phyloP scores from a whole-genome alignment of 345 rosid genomes.

The Salix koriyanagi region DNA sequence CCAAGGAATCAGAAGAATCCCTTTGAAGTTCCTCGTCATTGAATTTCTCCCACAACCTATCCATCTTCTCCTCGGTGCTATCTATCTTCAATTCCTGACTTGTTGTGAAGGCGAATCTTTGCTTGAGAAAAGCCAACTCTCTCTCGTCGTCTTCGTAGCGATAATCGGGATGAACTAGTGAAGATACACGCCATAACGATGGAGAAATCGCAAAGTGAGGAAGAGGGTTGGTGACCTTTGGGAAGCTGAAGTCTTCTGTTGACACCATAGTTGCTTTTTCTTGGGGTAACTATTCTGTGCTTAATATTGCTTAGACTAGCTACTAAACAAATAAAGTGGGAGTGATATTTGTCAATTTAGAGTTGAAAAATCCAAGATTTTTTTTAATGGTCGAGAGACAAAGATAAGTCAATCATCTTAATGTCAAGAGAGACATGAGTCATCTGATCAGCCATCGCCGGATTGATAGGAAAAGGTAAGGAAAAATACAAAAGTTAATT shows the following conservation, averaged over 20 bases:
- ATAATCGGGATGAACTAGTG: constrained; percentile 26
- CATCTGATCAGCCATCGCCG: constrained; percentile 15
- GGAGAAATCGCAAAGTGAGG: constrained; percentile 26
- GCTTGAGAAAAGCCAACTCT: neutral
- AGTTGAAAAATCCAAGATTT: neutral
- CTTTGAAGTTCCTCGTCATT: constrained; percentile 35
- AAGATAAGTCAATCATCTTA: neutral
- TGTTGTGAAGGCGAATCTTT: neutral
- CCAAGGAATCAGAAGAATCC: constrained; percentile 3
- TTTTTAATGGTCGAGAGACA: neutral
- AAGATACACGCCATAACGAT: constrained; percentile 36
- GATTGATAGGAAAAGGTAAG: constrained; percentile 19
- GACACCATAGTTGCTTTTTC: constrained; percentile 7
- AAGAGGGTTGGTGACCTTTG: constrained; percentile 20
- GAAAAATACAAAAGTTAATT: neutral
- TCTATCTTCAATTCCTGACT: neutral
- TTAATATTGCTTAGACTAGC: too few relatives aligned
- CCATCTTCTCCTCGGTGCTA: constrained; percentile 30
- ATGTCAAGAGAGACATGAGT: too few relatives aligned
- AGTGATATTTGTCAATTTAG: neutral
- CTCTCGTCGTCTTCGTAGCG: neutral
- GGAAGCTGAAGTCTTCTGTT: constrained; percentile 37
- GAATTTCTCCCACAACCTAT: constrained; percentile 41
- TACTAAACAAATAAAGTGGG: neutral
- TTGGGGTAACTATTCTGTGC: neutral